Base-by-base conservation (phyloP, 2,329 filamentous ascomycete genomes). In the Arthrobotrys megalospora region DNA sequence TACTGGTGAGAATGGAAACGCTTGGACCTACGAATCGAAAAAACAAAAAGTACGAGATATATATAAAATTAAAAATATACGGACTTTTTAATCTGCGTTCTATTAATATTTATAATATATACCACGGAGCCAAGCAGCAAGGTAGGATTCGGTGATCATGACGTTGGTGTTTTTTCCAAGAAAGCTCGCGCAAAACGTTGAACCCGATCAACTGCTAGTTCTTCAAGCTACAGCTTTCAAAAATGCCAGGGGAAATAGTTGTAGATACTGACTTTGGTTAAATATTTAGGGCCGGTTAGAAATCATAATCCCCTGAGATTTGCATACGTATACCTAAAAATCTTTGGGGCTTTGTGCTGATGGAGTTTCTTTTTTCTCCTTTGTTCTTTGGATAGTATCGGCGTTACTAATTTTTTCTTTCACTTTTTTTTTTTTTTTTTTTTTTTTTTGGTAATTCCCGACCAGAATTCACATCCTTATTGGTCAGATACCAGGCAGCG, bases 371-470 rank as follows among this genome's bases (percentile, higher is more conserved):
- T 52, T 32, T 52, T 52, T 52, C 7, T 16, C 10, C 36, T 36
- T 12, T 21, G 32, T 50, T 11, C 16, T 47, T 65, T 65, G 48
- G 24, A 28, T 28, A 28, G 24, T 28, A 28, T 28, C 24, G 24
- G 24, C 24, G 24, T 28, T 28, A 28, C 24, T 28, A 28, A 28
- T 55, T 47, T 21, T 53, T 62, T 55, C 24, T 19, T 71, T 71
- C 21, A 3, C 36, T 62, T 69, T 48, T 24, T 38, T 69, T 3
- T n/a, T 53, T 62, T 45, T 69, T 36, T 64, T 47, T 48, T 66
- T 66, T 58, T 19, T 11, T 55, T 50, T 34, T 48, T 64, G 78
- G 62, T 53, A 68, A 68, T 69, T 62, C n/a, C 4, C 12, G 16
- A 19, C n/a, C 12, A 36, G 36, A 19, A 62, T 50, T 41, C 45